Percentiles rank a stretch among this genome's conserved stretches.
Evolutionary conservation across 202 grass and related monocot genomes (phyloP).

Genomic region (Eragrostis tef): DNA sequence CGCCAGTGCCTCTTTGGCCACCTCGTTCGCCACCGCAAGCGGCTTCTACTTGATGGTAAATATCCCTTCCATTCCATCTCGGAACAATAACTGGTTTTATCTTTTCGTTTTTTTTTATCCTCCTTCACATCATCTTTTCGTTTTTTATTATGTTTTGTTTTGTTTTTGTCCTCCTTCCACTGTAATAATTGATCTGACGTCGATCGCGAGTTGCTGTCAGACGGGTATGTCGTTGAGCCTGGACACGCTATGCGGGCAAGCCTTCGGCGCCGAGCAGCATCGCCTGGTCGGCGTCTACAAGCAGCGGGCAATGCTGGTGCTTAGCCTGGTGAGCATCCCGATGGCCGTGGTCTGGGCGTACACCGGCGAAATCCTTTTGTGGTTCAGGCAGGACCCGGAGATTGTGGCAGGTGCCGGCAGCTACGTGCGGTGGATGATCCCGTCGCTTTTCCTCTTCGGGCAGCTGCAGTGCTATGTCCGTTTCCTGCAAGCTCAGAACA

Average conservation of each 20-base stretch:
- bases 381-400: slow-evolving; percentile 54
- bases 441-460: slow-evolving; percentile 57
- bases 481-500: slow-evolving; percentile 67
- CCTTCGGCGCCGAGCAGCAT: slow-evolving; percentile 48
- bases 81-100: too few species aligned
- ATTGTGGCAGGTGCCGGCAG: slow-evolving; percentile 49
- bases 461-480: slow-evolving; percentile 63
- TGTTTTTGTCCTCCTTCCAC: too few species aligned
- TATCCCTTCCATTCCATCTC: too few species aligned
- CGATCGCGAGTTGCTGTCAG: too few species aligned
- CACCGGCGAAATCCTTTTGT: slow-evolving; percentile 54
- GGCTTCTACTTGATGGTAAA: background rate
- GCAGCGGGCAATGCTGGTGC: slow-evolving; percentile 65
- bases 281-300: slow-evolving; percentile 53
- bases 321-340: slow-evolving; percentile 43
- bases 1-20: background rate
- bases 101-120: too few species aligned
- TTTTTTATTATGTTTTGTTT: too few species aligned
- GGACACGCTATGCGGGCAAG: slow-evolving; percentile 48
- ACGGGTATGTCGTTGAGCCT: too few species aligned
- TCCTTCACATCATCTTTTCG: too few species aligned
- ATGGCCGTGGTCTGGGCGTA: slow-evolving; percentile 47
- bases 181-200: too few species aligned
- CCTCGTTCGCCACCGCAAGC: background rate
- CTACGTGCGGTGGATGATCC: slow-evolving; percentile 63